Conservation (phyloP, 2,329 filamentous ascomycete species). For the Monosporascus sp. region DNA sequence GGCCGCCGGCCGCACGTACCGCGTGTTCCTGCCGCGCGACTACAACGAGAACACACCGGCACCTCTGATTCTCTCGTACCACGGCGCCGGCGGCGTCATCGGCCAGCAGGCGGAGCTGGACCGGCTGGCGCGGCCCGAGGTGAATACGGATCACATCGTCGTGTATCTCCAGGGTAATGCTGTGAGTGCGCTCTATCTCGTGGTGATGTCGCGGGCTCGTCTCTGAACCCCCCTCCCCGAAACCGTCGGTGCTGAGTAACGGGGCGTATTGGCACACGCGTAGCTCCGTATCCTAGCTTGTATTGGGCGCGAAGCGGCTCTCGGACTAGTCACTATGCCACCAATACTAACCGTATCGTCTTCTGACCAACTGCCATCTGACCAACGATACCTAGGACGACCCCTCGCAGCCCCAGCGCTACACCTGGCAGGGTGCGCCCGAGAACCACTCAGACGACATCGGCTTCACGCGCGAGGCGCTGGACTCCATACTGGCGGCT, state of each 20-base stretch:
- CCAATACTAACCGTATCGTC: no score
- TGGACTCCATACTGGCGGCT: conserved; percentile 15
- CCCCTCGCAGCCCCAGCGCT: neutral
- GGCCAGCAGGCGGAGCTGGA: conserved; percentile 14
- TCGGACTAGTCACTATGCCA: no score
- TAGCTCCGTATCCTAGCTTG: no score
- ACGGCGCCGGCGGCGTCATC: conserved; percentile 17
- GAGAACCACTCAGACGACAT: conserved; percentile 7
- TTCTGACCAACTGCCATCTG: no score
- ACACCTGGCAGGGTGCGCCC: conserved; percentile 7
- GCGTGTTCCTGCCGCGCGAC: conserved; percentile 14
- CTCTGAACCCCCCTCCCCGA: no score
- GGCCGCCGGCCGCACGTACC: conserved; percentile 11
- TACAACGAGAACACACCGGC: conserved; percentile 11
- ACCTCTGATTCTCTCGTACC: conserved; percentile 20
- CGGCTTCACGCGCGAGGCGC: conserved; percentile 4
- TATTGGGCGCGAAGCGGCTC: no score
- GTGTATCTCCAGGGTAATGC: conserved; percentile 19
- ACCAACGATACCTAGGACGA: neutral
- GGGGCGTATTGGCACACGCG: no score
- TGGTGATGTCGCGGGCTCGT: no score
- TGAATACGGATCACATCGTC: conserved; percentile 18
- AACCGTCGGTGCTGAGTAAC: no score
- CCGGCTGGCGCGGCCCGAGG: conserved; percentile 9
- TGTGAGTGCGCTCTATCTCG: conserved; percentile 1